These are phyloP conservation scores for Rhizoclosmatium sp. DNA, from an alignment of 192 early-diverging fungal species.

Conservation along the genomic window DNA sequence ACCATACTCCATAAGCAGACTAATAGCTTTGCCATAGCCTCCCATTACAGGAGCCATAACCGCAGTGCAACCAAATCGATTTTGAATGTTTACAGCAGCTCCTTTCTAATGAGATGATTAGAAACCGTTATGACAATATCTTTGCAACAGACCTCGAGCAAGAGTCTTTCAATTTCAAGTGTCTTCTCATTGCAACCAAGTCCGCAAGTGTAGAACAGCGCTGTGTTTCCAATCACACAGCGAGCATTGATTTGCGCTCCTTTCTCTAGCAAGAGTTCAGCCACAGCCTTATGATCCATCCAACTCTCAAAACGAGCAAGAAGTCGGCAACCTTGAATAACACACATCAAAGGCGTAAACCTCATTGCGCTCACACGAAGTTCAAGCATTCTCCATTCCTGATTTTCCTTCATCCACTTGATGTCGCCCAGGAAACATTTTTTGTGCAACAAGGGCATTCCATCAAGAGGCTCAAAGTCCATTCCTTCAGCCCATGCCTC, in stretches of 20 bases:
- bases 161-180: not conserved
- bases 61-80: slow-evolving; percentile 16
- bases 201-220: not conserved
- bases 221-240: slow-evolving; percentile 5
- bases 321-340: not conserved
- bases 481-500: slow-evolving; percentile 16
- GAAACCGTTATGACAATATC: not conserved
- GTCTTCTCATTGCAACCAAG: not conserved
- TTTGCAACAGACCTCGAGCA: not conserved
- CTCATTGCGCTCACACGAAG: not conserved
- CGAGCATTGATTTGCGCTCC: slow-evolving; percentile 9
- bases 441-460: slow-evolving; percentile 12
- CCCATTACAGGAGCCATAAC: not conserved
- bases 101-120: not conserved
- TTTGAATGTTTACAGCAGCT: slow-evolving; percentile 10
- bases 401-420: slow-evolving; percentile 16
- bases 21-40: not conserved
- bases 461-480: not conserved
- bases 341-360: slow-evolving; percentile 5
- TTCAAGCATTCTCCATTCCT: not conserved
- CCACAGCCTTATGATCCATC: slow-evolving; percentile 10
- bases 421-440: slow-evolving; percentile 19
- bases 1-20: not conserved
- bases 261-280: not conserved
- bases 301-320: not conserved